Base-by-base conservation (phyloP, 176 grass and related monocot genomes). In the Ananas comosus region DNA sequence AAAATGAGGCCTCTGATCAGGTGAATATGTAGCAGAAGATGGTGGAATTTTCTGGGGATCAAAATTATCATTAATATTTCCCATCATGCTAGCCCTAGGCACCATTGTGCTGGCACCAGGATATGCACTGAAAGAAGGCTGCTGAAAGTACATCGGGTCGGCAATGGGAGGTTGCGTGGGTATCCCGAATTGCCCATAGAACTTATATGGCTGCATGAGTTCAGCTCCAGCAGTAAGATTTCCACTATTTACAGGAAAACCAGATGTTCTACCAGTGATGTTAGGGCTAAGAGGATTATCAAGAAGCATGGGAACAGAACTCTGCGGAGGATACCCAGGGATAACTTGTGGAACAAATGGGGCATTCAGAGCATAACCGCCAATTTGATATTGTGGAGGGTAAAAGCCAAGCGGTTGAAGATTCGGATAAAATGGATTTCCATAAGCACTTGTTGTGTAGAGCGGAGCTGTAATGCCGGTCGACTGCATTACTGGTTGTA, bases 91-190 rank as follows among this genome's bases (percentile, higher is more conserved):
- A 65, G 70, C 70, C 74, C 92, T 96, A 78, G 86, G 76, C 48
- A 76, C 52, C 63, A 81, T 27, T 68, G 80, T 19, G 83, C 84
- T 89, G 70, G 75, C 82, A 78, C 68, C 28, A 6, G 53, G 48
- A 83, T 91, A 93, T 12, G 74, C 64, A 80, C 83, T 68, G 49
- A 90, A 47, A 74, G 88, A 80, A 17, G 83, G 80, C 16, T 93
- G 81, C 51, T 93, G 87, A 77, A 86, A 84, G 72, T 74, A 93
- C 64, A 77, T 82, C 71, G 93, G 80, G 21, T 99, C 87, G 19
- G 94, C 82, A 50, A 99, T 65, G 53, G 94, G 50, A 81, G 82
- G 78, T 25, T 85, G 86, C 71, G 91, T 76, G 22, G 87, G 66
- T 68, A 85, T 47, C 24, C 84, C 82, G 74, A 88, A 33, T 67